phyloP scores from a whole-genome alignment of 2,329 filamentous ascomycete genomes.

The Aulographum hederae region DNA sequence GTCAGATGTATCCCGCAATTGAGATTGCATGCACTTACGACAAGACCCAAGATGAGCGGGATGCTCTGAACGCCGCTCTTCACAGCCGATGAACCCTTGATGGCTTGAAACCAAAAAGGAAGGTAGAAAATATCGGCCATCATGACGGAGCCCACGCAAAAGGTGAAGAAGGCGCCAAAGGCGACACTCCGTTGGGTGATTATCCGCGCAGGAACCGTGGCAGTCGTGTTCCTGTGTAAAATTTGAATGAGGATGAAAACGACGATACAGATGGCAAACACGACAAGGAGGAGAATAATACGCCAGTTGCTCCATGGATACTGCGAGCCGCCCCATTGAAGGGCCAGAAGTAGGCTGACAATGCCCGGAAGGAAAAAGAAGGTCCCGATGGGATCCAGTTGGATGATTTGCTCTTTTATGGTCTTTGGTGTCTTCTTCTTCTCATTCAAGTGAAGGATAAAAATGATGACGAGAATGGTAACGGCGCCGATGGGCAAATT shows the following conservation, averaged over 20 bases:
- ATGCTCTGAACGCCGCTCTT: constrained; percentile 23
- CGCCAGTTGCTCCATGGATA: constrained; percentile 13
- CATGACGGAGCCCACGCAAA: constrained; percentile 17
- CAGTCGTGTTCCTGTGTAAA: constrained; percentile 22
- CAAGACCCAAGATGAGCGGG: constrained; percentile 18
- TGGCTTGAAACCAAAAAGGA: constrained; percentile 30
- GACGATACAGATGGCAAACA: constrained; percentile 13
- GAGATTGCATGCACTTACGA: no score
- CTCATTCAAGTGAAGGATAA: constrained; percentile 20
- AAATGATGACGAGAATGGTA: constrained; percentile 17
- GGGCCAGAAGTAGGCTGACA: constrained; percentile 23
- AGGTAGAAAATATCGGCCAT: constrained; percentile 25
- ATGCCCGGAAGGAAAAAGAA: constrained; percentile 20
- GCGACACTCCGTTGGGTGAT: constrained; percentile 18
- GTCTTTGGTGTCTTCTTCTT: constrained; percentile 9
- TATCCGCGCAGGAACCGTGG: constrained; percentile 19
- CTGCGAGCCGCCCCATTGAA: constrained; percentile 24
- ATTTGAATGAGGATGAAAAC: constrained; percentile 18
- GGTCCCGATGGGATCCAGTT: constrained; percentile 26
- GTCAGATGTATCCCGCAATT: no score
- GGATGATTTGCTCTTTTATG: constrained; percentile 18
- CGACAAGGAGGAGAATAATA: constrained; percentile 28
- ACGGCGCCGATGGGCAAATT: constrained; percentile 28
- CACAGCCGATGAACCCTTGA: constrained; percentile 15
- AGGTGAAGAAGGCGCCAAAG: constrained; percentile 15